Percentiles rank a stretch among this genome's conserved stretches.
phyloP scores from a whole-genome alignment of 148 eudicot genomes.

The Rhododendron williamsianum region DNA sequence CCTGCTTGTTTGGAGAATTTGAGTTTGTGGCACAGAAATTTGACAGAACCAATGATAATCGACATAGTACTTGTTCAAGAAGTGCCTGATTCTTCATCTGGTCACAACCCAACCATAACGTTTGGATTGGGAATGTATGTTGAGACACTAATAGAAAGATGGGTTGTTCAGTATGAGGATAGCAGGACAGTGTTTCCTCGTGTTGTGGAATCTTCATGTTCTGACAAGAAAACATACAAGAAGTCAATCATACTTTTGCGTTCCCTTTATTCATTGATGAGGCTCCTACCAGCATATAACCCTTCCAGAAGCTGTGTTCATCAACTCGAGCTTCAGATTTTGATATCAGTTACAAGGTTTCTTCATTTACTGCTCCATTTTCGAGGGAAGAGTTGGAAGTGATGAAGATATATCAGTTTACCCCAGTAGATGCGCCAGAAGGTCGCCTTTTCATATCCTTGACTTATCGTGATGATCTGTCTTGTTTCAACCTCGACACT shows the following conservation, averaged over 20 bases:
- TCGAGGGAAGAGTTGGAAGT: conserved; percentile 61
- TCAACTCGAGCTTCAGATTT: conserved; percentile 49
- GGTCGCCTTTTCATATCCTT: conserved; percentile 76
- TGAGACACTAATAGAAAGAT: conserved; percentile 88
- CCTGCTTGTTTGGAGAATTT: conserved; percentile 75
- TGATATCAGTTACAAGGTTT: conserved; percentile 71
- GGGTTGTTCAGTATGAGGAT: conserved; percentile 80
- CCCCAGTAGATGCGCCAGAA: conserved; percentile 68
- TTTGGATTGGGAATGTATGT: conserved; percentile 30
- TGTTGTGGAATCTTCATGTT: conserved; percentile 36
- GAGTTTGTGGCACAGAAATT: conserved; percentile 68
- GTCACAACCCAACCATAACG: conserved; percentile 13
- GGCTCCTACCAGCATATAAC: conserved; percentile 76
- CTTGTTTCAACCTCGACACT: conserved; percentile 60
- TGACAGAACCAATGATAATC: conserved; percentile 90
- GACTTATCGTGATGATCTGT: conserved; percentile 55
- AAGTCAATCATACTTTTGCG: conserved; percentile 80
- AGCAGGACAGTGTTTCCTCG: conserved; percentile 34
- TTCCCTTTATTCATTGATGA: conserved; percentile 71
- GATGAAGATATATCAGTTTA: conserved; percentile 67
- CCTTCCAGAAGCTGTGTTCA: conserved; percentile 52
- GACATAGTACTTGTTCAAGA: conserved; percentile 72
- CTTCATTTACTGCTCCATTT: conserved; percentile 69
- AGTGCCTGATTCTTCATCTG: conserved; percentile 21
- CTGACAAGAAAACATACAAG: conserved; percentile 78